Evolutionary conservation across 148 eudicot species (phyloP).

Genomic region (Spergularia marina): DNA sequence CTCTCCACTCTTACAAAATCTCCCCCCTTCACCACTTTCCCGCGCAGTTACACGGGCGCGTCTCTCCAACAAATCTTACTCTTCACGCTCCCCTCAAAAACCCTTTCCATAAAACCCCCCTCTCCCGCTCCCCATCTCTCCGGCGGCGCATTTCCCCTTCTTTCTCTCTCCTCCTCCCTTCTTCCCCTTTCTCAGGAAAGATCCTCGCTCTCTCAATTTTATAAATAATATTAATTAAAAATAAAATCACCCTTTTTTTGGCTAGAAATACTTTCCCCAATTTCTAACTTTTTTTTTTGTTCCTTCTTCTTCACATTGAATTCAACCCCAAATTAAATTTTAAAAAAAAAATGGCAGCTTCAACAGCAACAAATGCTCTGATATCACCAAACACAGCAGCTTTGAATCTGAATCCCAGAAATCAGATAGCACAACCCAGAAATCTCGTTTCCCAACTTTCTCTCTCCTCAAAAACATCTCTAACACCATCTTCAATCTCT

Average conservation of each 20-base stretch:
- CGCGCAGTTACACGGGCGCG: too few relatives aligned
- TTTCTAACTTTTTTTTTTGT: not conserved
- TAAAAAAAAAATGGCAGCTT: slow-evolving; percentile 32
- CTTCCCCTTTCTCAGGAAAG: not conserved
- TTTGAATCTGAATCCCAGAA: slow-evolving; percentile 9
- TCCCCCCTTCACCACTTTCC: too few relatives aligned
- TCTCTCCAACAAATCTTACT: too few relatives aligned
- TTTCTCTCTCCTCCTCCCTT: slow-evolving; percentile 3
- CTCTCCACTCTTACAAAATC: not conserved
- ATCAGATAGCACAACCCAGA: not conserved
- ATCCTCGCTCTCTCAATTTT: too few relatives aligned
- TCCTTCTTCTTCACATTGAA: not conserved
- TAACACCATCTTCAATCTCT: slow-evolving; percentile 29
- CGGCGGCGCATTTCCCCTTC: slow-evolving; percentile 8
- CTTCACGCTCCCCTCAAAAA: slow-evolving; percentile 3
- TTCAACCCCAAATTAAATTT: too few relatives aligned
- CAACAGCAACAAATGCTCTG: slow-evolving; percentile 27
- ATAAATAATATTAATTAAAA: not conserved
- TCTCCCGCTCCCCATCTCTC: not conserved
- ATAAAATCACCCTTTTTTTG: not conserved
- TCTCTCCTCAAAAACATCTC: slow-evolving; percentile 33
- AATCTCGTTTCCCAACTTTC: slow-evolving; percentile 30
- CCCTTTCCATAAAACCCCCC: slow-evolving; percentile 15
- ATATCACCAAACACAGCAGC: slow-evolving; percentile 18
- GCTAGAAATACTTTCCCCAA: not conserved